phyloP scores from a whole-genome alignment of 805 yeast genomes.

The Kurtzmaniella fragi region DNA sequence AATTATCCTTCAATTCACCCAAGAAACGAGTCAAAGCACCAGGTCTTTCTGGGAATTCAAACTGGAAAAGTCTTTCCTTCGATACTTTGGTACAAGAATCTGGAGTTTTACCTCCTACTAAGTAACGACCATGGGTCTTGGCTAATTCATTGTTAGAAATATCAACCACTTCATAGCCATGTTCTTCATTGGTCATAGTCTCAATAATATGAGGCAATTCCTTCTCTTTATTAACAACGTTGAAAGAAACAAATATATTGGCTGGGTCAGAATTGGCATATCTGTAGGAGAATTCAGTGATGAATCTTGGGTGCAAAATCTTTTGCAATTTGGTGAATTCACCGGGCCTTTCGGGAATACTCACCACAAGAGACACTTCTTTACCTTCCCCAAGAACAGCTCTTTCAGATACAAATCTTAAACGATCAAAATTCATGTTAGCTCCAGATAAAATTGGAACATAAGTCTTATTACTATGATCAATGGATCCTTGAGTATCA shows the following conservation, averaged over 20 bases:
- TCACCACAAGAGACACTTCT: slow-evolving; percentile 86
- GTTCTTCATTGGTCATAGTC: slow-evolving; percentile 57
- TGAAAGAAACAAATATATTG: slow-evolving; percentile 81
- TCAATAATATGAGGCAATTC: slow-evolving; percentile 66
- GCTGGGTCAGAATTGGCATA: slow-evolving; percentile 54
- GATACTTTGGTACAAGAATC: slow-evolving; percentile 34
- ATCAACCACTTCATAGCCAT: slow-evolving; percentile 63
- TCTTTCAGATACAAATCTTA: slow-evolving; percentile 93
- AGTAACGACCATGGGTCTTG: slow-evolving; percentile 90
- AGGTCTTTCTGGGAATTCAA: slow-evolving; percentile 97
- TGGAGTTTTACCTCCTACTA: slow-evolving; percentile 85
- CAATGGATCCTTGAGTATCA: slow-evolving; percentile 55
- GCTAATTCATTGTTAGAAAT: slow-evolving; percentile 93
- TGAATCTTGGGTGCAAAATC: slow-evolving; percentile 78
- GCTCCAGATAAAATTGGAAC: slow-evolving; percentile 93
- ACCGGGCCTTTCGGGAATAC: slow-evolving; percentile 92
- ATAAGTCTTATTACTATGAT: slow-evolving; percentile 65
- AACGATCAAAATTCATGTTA: slow-evolving; percentile 94
- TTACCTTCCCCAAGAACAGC: slow-evolving; percentile 98
- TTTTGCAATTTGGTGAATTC: slow-evolving; percentile 75
- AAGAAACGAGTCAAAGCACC: slow-evolving; percentile 86
- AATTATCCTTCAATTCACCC: slow-evolving; percentile 60
- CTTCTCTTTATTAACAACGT: slow-evolving; percentile 67
- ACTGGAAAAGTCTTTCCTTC: slow-evolving; percentile 73
- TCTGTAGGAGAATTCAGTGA: slow-evolving; percentile 94